Percentiles rank a stretch among this genome's conserved stretches.
phyloP scores from a whole-genome alignment of 805 yeast genomes.

The Wickerhamiella siamensis region DNA sequence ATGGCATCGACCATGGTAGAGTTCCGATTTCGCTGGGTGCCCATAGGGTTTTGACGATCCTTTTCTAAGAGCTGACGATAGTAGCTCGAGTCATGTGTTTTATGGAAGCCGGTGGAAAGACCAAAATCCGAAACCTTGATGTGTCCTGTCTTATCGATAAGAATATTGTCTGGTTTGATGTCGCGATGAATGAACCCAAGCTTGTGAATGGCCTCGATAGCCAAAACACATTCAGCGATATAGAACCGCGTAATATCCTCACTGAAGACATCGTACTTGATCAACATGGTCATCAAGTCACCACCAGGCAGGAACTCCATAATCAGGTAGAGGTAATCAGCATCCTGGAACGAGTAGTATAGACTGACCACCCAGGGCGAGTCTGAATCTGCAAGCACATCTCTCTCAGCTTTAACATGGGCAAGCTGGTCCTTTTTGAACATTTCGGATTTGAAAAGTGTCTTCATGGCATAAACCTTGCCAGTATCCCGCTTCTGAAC shows the following conservation, averaged over 20 bases:
- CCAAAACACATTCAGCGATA: constrained; percentile 92
- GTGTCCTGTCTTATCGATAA: constrained; percentile 67
- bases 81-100: constrained; percentile 82
- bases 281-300: constrained; percentile 86
- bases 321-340: constrained; percentile 56
- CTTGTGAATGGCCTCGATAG: constrained; percentile 87
- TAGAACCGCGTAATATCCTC: constrained; percentile 81
- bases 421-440: constrained; percentile 88
- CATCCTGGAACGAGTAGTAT: constrained; percentile 70
- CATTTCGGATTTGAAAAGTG: constrained; percentile 81
- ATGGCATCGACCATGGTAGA: constrained; percentile 88
- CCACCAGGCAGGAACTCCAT: constrained; percentile 82
- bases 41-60: constrained; percentile 24
- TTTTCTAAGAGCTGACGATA: constrained; percentile 70
- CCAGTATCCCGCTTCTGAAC: constrained; percentile 91
- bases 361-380: constrained; percentile 81
- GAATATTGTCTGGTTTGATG: constrained; percentile 91
- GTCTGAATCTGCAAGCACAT: constrained; percentile 80
- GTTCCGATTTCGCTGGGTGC: constrained; percentile 33
- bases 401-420: constrained; percentile 91
- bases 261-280: constrained; percentile 84
- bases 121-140: constrained; percentile 65
- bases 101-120: constrained; percentile 80
- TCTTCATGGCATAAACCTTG: constrained; percentile 88
- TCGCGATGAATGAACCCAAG: constrained; percentile 92